phyloP scores from a whole-genome alignment of 371 early-diverging fungal species.

The Circinella umbellata region DNA sequence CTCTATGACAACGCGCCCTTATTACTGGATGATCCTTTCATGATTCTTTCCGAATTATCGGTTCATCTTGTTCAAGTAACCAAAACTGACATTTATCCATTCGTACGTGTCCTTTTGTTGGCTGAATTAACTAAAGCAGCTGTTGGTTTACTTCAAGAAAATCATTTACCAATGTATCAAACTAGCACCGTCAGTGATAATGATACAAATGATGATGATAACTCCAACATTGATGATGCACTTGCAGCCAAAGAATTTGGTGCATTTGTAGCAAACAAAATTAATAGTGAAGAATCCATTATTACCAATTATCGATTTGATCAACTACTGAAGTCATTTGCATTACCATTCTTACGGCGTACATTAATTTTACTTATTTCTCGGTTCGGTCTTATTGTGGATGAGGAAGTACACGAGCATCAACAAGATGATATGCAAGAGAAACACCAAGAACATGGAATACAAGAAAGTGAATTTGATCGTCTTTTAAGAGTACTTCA shows the following conservation, averaged over 20 bases:
- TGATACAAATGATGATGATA: not conserved
- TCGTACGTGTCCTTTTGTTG: conserved; percentile 65
- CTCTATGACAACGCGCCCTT: conserved; percentile 58
- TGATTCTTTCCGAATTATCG: conserved; percentile 65
- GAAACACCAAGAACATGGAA: no score
- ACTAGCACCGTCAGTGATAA: not conserved
- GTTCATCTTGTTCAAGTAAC: conserved; percentile 57
- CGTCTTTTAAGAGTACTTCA: conserved; percentile 30
- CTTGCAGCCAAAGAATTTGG: conserved; percentile 31
- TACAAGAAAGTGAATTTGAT: conserved; percentile 34
- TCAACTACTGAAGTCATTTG: conserved; percentile 64
- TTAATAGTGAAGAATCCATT: not conserved
- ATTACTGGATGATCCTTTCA: conserved; percentile 73
- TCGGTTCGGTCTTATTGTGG: conserved; percentile 74
- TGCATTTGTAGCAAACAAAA: conserved; percentile 23
- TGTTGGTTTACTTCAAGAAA: conserved; percentile 36
- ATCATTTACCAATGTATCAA: conserved; percentile 4
- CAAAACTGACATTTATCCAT: conserved; percentile 65
- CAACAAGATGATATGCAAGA: no score
- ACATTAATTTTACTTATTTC: conserved; percentile 72
- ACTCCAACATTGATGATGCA: conserved; percentile 23
- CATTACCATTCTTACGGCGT: conserved; percentile 77
- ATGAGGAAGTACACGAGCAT: conserved; percentile 25
- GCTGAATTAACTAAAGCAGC: conserved; percentile 69
- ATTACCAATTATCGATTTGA: conserved; percentile 35